These are phyloP conservation scores for Aspergillus indologenus DNA, from an alignment of 495 filamentous ascomycete genomes.

Conservation along the genomic window DNA sequence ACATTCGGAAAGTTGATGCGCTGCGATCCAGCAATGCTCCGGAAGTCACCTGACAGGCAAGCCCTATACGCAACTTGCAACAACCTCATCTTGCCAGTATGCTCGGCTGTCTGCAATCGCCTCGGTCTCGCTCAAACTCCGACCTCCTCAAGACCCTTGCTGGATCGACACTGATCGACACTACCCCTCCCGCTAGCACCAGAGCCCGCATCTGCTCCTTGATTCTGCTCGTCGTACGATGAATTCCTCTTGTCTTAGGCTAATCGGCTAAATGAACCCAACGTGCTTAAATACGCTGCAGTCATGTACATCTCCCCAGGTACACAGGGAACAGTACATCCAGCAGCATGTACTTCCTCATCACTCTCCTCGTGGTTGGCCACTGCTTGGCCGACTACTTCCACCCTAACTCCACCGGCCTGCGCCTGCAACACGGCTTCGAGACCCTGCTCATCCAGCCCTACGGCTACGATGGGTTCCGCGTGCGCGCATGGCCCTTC, in stretches of 20 bases:
- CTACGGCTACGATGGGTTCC: constrained; percentile 31
- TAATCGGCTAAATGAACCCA: not conserved
- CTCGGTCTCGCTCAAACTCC: too few species aligned
- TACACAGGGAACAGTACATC: not conserved
- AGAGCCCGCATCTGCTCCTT: too few species aligned
- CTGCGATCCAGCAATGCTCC: not conserved
- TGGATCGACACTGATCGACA: not conserved
- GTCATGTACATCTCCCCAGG: not conserved
- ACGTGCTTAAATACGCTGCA: not conserved
- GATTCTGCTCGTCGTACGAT: not conserved
- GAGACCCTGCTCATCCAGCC: constrained; percentile 32
- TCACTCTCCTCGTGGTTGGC: not conserved
- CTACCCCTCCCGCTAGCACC: not conserved
- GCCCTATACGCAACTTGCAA: not conserved
- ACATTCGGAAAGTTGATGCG: too few species aligned
- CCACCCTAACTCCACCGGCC: constrained; percentile 23
- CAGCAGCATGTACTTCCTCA: not conserved
- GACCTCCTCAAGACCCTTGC: not conserved
- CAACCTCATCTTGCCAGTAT: too few species aligned
- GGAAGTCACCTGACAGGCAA: not conserved
- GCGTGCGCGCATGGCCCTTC: constrained; percentile 31
- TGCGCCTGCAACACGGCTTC: constrained; percentile 30
- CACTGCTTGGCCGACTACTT: constrained; percentile 10
- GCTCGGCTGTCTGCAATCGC: too few species aligned
- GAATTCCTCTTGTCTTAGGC: not conserved